Evolutionary conservation across 352 stramenopile genomes (phyloP).

Genomic region (Pseudoperonospora humuli): DNA sequence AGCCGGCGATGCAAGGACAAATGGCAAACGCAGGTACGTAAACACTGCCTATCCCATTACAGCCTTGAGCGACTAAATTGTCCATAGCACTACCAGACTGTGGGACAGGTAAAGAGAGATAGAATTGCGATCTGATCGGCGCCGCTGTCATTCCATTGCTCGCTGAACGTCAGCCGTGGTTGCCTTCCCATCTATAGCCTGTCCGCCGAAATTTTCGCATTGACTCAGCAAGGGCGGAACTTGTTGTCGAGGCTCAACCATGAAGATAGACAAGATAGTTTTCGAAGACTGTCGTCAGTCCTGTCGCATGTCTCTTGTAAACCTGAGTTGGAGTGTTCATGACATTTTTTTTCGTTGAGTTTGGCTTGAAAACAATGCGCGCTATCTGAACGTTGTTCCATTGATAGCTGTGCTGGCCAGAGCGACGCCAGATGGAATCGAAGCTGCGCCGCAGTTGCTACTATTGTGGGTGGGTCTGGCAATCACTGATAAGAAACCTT

Average conservation of each 20-base stretch:
- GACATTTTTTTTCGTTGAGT: conserved; percentile 1
- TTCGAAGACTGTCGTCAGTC: conserved; percentile 12
- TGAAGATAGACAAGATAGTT: conserved; percentile 1
- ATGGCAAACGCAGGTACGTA: no score
- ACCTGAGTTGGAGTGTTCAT: conserved; percentile 6
- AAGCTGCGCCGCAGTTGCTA: no score
- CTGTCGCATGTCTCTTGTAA: conserved; percentile 16
- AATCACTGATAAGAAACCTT: conserved; percentile 13
- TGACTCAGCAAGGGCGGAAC: no score
- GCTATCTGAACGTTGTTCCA: conserved; percentile 1
- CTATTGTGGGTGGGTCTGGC: conserved; percentile 10
- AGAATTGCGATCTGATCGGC: conserved; percentile 7
- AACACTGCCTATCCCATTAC: no score
- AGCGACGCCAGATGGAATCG: no score
- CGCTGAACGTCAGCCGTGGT: not conserved
- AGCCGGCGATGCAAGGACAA: no score
- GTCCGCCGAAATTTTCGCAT: not conserved
- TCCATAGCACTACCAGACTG: not conserved
- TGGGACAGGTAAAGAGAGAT: conserved; percentile 10
- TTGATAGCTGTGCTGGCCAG: conserved; percentile 8
- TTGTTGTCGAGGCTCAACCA: not conserved
- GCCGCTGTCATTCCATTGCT: no score
- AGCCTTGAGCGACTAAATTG: no score
- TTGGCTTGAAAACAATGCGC: not conserved
- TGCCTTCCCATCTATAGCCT: not conserved